phyloP scores from a whole-genome alignment of 2,329 filamentous ascomycete genomes.

The Cladophialophora chaetospira region DNA sequence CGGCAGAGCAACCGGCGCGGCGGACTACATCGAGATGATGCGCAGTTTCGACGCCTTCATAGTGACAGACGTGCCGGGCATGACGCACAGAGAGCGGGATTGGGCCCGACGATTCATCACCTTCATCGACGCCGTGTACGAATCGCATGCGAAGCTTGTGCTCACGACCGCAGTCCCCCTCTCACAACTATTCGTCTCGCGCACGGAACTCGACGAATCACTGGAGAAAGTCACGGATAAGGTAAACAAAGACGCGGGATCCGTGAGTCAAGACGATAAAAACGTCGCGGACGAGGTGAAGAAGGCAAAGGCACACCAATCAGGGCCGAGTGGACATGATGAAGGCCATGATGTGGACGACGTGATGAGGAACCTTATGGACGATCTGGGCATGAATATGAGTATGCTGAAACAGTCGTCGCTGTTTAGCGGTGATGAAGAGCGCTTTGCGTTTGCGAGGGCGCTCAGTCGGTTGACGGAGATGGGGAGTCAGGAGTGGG shows the following conservation, averaged over 20 bases:
- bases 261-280: conserved; percentile 34
- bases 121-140: conserved; percentile 95
- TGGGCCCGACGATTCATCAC: conserved; percentile 93
- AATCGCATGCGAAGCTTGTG: conserved; percentile 88
- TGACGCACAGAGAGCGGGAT: conserved; percentile 85
- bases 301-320: conserved; percentile 35
- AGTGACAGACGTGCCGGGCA: conserved; percentile 85
- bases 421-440: conserved; percentile 92
- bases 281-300: conserved; percentile 43
- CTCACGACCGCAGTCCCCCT: conserved; percentile 86
- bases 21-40: conserved; percentile 92
- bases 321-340: conserved; percentile 33
- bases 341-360: conserved; percentile 61
- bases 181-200: conserved; percentile 79
- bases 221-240: conserved; percentile 45
- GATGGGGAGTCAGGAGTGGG: conserved; percentile 95
- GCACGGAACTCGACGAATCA: conserved; percentile 66
- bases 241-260: conserved; percentile 28
- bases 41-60: conserved; percentile 90
- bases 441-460: conserved; percentile 91
- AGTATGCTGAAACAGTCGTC: conserved; percentile 79
- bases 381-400: conserved; percentile 84
- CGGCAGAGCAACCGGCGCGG: conserved; percentile 81
- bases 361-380: conserved; percentile 78
- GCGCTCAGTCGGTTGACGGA: conserved; percentile 81